phyloP scores from a whole-genome alignment of 176 grass and related monocot genomes.

The Luzula sylvatica region DNA sequence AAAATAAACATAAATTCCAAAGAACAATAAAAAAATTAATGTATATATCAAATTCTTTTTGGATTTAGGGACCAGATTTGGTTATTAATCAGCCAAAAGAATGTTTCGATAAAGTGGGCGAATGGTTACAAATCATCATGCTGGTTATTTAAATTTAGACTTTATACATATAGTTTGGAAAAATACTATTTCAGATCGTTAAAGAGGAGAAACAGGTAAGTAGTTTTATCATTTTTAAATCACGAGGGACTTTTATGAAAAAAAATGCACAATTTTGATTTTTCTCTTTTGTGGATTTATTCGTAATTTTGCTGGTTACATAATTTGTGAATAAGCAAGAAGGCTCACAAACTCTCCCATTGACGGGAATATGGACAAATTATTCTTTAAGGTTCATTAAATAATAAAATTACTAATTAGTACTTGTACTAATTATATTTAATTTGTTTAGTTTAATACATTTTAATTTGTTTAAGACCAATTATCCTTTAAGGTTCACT shows the following conservation, averaged over 20 bases:
- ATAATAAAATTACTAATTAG: background rate
- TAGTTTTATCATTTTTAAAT: background rate
- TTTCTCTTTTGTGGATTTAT: conserved; percentile 2
- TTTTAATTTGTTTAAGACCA: background rate
- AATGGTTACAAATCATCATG: conserved; percentile 76
- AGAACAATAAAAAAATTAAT: conserved; percentile 16
- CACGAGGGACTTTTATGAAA: background rate
- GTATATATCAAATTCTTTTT: too few species aligned
- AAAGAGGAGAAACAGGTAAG: conserved; percentile 68
- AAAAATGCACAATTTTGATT: background rate
- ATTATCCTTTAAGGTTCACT: too few species aligned
- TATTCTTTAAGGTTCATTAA: conserved; percentile 71
- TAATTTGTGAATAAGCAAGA: conserved; percentile 56
- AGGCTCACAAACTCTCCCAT: conserved; percentile 33
- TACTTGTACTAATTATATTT: conserved; percentile 1
- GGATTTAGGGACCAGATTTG: conserved; percentile 67
- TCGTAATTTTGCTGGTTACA: conserved; percentile 44
- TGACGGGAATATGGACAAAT: conserved; percentile 70
- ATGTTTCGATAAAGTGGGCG: conserved; percentile 66
- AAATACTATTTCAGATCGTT: conserved; percentile 45
- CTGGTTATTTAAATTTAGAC: conserved; percentile 40
- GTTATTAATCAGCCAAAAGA: conserved; percentile 69
- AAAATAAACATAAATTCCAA: conserved; percentile 15
- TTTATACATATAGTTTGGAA: conserved; percentile 53
- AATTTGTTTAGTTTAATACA: conserved; percentile 12